Conservation (phyloP, 345 rosid genomes). For the Jatropha curcas region DNA sequence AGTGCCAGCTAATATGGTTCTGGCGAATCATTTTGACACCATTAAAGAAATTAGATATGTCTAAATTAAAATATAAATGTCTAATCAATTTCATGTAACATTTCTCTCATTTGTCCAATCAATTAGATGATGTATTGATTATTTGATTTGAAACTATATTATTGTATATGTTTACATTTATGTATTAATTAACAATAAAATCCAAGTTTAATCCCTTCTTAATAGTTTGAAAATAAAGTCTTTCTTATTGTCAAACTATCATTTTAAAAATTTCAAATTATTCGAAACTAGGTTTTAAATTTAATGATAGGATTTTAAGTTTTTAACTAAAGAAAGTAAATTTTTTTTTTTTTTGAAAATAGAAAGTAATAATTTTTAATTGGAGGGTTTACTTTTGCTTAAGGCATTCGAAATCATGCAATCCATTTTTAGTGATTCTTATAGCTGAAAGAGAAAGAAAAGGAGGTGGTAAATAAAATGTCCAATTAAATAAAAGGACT, state of each 20-base stretch:
- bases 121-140: too few species aligned
- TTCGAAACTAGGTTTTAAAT: not conserved
- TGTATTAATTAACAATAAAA: too few species aligned
- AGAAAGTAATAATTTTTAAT: too few species aligned
- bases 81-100: too few species aligned
- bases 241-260: too few species aligned
- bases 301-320: not conserved
- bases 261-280: too few species aligned
- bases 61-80: slow-evolving; percentile 1
- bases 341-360: too few species aligned
- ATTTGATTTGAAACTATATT: too few species aligned
- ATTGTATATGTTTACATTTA: too few species aligned
- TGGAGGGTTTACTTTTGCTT: not conserved
- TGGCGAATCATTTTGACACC: slow-evolving; percentile 19
- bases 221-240: too few species aligned
- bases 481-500: not conserved
- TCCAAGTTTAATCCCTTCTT: too few species aligned
- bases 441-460: not conserved
- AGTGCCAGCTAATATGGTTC: slow-evolving; percentile 32
- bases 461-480: not conserved
- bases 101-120: not conserved
- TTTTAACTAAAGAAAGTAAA: not conserved
- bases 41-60: not conserved
- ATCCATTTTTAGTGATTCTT: too few species aligned
- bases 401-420: not conserved